Base-by-base conservation (phyloP, 176 grass and related monocot genomes). In the Carex myosuroides region DNA sequence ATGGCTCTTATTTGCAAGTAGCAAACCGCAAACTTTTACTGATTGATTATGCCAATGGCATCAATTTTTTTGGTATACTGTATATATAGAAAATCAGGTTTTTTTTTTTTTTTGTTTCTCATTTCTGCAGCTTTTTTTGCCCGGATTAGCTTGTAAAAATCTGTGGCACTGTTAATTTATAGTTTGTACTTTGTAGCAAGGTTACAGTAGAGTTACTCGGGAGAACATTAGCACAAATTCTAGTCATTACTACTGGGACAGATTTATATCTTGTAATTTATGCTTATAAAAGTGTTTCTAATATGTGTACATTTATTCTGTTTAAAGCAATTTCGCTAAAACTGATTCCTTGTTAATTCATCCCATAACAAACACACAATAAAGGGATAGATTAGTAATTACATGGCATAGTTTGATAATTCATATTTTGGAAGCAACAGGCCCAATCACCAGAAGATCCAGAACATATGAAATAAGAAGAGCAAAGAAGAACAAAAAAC, bases 1-100 rank as follows among this genome's bases (percentile, higher is more conserved):
- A 61, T 99, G 93, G 97, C 69, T 99, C 63, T 79, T 89, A 88
- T 96, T 96, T 66, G 88, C 90, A 68, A 99, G 91, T 83, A 99
- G 93, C 81, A 73, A 94, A 44, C 96, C 96, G 29, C 93, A 99
- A 84, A 84, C 84, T 33, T 95, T 99, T 74, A 84, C 83, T 17
- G 50, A 90, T 46, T 87, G 79, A 68, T 78, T 58, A 41, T 60
- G 42, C 80, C 12, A 5, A 21, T 48, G 13, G 29, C 14, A 10
- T 42, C 70, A 74, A 52, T 20, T 20, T 60, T 60, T 60, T 80
- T 76, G 22, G 57, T 80, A 33, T 8, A 56, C 46, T n/a, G 22
- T 53, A 57, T 57, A 78, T 57, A 56, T 46, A 71, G 18, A 32
- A 0, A 62, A 77, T 14, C 26, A 57, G 52, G 11, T 30, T 5